These are phyloP conservation scores for Cardamine resedifolia DNA, from an alignment of 345 rosid species.

Conservation along the genomic window DNA sequence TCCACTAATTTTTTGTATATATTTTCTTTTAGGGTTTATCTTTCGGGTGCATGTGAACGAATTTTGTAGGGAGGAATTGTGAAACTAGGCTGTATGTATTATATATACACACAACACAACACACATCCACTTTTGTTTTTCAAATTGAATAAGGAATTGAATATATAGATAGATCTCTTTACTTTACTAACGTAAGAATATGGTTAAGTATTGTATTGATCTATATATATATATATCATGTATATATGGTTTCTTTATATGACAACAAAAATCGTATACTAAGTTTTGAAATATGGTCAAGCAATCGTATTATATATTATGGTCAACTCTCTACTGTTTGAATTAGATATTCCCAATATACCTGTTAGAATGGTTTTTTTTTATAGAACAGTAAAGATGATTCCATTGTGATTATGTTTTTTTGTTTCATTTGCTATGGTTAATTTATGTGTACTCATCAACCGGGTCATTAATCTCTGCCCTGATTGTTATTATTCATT, in stretches of 20 bases:
- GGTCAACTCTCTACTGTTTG: constrained; percentile 17
- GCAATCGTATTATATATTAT: background rate
- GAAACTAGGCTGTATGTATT: constrained; percentile 15
- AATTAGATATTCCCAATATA: background rate
- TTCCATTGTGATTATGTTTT: background rate
- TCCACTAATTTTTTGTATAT: background rate
- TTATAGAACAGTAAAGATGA: background rate
- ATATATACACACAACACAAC: constrained; percentile 17
- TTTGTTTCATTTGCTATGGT: constrained; percentile 3
- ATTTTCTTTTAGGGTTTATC: background rate
- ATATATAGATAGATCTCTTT: constrained; percentile 3
- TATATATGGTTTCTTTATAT: background rate
- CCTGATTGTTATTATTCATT: background rate
- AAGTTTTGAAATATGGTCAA: background rate
- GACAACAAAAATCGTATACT: background rate
- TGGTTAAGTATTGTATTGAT: background rate
- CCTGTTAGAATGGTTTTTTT: background rate
- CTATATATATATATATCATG: background rate
- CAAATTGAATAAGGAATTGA: background rate
- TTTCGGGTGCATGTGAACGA: constrained; percentile 1
- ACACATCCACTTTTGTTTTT: background rate
- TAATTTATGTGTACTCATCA: constrained; percentile 20
- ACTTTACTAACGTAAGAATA: background rate
- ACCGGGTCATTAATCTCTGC: background rate
- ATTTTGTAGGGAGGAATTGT: background rate